Evolutionary conservation across 1,284 basidiomycete genomes (phyloP), one percentile per base, ranked within the genome.

Genomic region (Gastroboletus turbinatus): DNA sequence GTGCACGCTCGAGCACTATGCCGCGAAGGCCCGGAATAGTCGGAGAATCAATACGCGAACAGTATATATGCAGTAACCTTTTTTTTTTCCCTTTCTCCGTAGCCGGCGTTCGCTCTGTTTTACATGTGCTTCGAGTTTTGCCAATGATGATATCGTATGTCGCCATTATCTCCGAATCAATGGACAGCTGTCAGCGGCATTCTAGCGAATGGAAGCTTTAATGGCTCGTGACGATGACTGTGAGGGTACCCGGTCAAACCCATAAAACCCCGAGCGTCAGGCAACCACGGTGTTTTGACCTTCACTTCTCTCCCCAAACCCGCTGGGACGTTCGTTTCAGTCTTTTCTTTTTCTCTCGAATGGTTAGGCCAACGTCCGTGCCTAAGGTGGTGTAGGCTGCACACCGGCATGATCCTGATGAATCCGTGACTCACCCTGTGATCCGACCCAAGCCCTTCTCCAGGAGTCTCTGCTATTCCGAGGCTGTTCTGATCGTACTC

Each of bases 221-320:
- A 17, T 21, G 30, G 6, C 21, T 43, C n/a, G 25, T 36, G 43
- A 19, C 35, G 7, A 25, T 21, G 32, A 60, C 60, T 25, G 61
- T 27, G 61, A 60, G 58, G 60, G 60, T 60, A 60, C 59, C 9
- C 30, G 7, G 47, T 50, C 16, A 25, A 29, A 43, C 13, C n/a
- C 44, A 59, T 59, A 54, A 44, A 50, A 58, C 9, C 30, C n/a
- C 19, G 14, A 27, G 3, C n/a, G 25, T 21, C 19, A 7, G 30
- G 23, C 19, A 17, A 38, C 38, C 44, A 30, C 17, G 23, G 38
- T 13, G 19, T 23, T 16, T 32, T 9, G 33, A 32, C 17, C 8
- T 27, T 10, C 25, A 10, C n/a, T 35, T n/a, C 29, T 58, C 32
- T 36, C 25, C 25, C 33, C 8, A 21, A 29, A 5, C 10, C 1